phyloP scores from a whole-genome alignment of 257 asterid species.

The Solanum pimpinellifolium region DNA sequence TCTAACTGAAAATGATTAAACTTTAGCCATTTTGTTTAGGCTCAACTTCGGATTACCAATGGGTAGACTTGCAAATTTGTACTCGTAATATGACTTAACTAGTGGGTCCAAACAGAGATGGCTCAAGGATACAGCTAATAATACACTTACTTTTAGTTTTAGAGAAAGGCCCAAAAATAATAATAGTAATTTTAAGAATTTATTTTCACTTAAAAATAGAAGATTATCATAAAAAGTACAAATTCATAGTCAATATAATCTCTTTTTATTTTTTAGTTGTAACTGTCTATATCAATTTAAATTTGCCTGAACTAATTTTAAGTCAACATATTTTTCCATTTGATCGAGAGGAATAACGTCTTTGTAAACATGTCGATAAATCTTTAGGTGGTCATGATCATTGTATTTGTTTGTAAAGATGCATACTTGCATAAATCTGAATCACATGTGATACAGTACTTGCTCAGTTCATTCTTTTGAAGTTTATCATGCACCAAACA shows the following conservation, averaged over 20 bases:
- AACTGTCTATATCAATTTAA: not conserved
- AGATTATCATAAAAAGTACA: no score
- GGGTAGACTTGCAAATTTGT: no score
- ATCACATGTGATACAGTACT: conserved; percentile 25
- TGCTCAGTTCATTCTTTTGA: conserved; percentile 21
- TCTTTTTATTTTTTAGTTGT: not conserved
- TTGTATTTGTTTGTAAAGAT: conserved; percentile 5
- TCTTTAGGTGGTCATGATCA: conserved; percentile 4
- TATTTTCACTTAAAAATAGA: no score
- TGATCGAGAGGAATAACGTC: conserved; percentile 13
- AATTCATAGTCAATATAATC: no score
- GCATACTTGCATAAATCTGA: conserved; percentile 24
- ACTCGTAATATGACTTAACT: no score
- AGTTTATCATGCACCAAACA: conserved; percentile 15
- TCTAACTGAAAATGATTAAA: not conserved
- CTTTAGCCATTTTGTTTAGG: not conserved
- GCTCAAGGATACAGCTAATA: no score
- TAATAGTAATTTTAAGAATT: no score
- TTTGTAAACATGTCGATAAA: conserved; percentile 17
- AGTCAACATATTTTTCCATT: conserved; percentile 3
- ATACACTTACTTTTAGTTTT: no score
- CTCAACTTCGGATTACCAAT: not conserved
- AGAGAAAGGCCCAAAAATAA: no score
- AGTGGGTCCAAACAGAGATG: no score
- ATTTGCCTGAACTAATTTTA: conserved; percentile 12